phyloP scores from a whole-genome alignment of 805 yeast genomes.

The Candida boidinii region DNA sequence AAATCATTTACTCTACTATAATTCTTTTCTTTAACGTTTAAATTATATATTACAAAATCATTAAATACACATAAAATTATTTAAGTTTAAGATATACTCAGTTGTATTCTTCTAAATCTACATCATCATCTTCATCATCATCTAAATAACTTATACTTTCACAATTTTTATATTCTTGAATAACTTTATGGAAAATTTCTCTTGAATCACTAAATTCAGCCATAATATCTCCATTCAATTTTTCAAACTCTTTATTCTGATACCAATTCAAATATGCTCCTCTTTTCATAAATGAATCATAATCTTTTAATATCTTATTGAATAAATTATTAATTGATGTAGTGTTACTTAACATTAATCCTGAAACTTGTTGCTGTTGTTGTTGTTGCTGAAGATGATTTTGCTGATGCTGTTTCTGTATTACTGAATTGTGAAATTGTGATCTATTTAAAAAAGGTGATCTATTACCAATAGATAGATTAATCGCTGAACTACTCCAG shows the following conservation, averaged over 20 bases:
- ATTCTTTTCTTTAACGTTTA: too few species aligned
- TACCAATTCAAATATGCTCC: slow-evolving; percentile 82
- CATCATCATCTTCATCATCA: slow-evolving; percentile 33
- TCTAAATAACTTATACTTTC: slow-evolving; percentile 36
- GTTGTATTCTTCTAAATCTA: too few species aligned
- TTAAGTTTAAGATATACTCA: too few species aligned
- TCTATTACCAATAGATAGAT: slow-evolving; percentile 65
- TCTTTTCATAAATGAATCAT: slow-evolving; percentile 69
- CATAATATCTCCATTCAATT: slow-evolving; percentile 36
- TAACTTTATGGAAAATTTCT: slow-evolving; percentile 35
- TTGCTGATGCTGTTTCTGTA: slow-evolving; percentile 75
- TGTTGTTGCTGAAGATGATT: slow-evolving; percentile 72
- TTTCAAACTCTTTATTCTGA: slow-evolving; percentile 36
- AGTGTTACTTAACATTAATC: slow-evolving; percentile 77
- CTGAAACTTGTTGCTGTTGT: slow-evolving; percentile 50
- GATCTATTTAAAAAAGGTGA: slow-evolving; percentile 53
- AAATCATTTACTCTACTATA: too few species aligned
- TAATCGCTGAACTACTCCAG: slow-evolving; percentile 75
- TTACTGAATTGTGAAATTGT: slow-evolving; percentile 68
- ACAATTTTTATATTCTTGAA: slow-evolving; percentile 38
- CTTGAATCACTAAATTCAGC: slow-evolving; percentile 41
- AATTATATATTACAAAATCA: too few species aligned
- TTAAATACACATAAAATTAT: too few species aligned
- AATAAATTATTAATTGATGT: slow-evolving; percentile 66
- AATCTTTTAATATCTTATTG: slow-evolving; percentile 61